Evolutionary conservation across 441 rosid genomes (phyloP), one percentile per base, ranked within the genome.

Genomic region (Rhodomyrtus psidioides): DNA sequence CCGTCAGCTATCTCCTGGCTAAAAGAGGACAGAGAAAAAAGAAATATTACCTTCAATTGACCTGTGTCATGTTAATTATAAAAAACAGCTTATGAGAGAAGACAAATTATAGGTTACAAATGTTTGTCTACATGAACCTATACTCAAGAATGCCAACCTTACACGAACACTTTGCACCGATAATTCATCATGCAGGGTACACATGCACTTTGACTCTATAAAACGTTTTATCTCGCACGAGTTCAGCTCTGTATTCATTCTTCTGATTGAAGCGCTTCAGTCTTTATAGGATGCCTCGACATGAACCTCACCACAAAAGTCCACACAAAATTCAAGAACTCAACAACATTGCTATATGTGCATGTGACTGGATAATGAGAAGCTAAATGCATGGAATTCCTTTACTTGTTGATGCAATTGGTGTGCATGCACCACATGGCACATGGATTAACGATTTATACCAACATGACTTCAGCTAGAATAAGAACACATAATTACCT

Each of bases 1-100:
- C 98, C 99, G 83, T 95, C 97, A 62, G 93, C 85, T 89, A 97
- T 93, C 88, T 96, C 99, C 87, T 95, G 99, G 93, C 99, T 97
- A 89, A 62, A 53, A 30, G 24, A 55, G 87, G 83, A 62, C 51
- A 8, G 42, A 16, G 53, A 17, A 74, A 65, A 21, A 34, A 27
- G 85, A 30, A 30, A 53, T 49, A 28, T 17, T 6, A 70, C 49
- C 79, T 12, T 34, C 9, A 34, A 70, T 70, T 39, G n/a, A 70
- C 49, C 79, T 39, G 21, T 39, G n/a, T 39, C 46, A 6, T 70
- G 26, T 70, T 23, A 9, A 39, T 39, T 34, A 70, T 46, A 34
- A 34, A 65, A 70, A 70, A 34, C 9, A 70, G 49, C 79, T 34
- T 34, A 34, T 34, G 46, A 65, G 76, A 19, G 46, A 44, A 62